Base-by-base conservation (phyloP, 345 rosid species). In the Theobroma cacao region DNA sequence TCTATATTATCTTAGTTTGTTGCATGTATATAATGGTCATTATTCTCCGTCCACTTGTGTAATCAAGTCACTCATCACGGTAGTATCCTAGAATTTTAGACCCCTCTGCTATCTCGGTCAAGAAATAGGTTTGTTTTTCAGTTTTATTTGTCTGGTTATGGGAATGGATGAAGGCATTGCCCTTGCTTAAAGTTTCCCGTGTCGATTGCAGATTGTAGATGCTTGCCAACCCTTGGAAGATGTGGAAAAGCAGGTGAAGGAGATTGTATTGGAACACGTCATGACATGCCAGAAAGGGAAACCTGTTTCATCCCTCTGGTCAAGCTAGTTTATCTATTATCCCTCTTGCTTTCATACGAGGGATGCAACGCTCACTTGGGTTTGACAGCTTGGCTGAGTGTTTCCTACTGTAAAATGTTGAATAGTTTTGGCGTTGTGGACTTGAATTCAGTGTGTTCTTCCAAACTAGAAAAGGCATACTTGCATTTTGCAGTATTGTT, bases 161-260 rank as follows among this genome's bases (percentile, higher is more conserved):
- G 15, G 18, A 11, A 30, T 12, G 33, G 63, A 59, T 59, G 63
- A 26, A 47, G 38, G 28, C 17, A 17, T 28, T 26, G 40, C 15
- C 40, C 0, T 6, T 28, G 38, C 24, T 68, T 33, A 28, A 26
- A 68, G 6, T 24, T 26, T 3, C 24, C 17, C 0, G 3, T 69
- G 74, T 69, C 22, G 0, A 55, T 72, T 88, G 76, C 87, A 94
- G 97, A 83, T 81, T 11, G 76, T 94, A 28, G 83, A 94, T 80
- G 98, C 93, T 24, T 78, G 88, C 64, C 86, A 73, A 55, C 50
- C 89, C 7, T 83, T 91, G 55, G 95, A 90, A 75, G 91, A 86
- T 28, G 86, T 92, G 65, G 90, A 90, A 82, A 90, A 90, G 73
- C 87, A 86, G 85, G 82, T 91, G 80, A 90, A 85, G 82, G 70